phyloP scores from a whole-genome alignment of 1,284 basidiomycete species.

The Takashimella koratensis region DNA sequence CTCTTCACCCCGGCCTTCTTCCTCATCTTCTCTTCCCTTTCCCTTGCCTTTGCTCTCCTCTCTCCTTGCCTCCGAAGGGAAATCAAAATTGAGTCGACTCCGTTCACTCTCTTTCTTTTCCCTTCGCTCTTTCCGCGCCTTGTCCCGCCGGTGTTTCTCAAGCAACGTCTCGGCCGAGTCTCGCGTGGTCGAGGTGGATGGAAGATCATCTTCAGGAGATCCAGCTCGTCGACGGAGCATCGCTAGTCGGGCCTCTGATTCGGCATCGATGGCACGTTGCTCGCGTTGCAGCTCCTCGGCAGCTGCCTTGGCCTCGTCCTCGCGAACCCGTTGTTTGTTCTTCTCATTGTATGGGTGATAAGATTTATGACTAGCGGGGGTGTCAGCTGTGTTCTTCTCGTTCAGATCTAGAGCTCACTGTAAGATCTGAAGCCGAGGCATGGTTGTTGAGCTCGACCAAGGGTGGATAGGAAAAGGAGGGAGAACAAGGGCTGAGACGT shows the following conservation, averaged over 20 bases:
- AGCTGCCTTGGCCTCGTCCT: constrained; percentile 47
- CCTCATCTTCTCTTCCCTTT: constrained; percentile 14
- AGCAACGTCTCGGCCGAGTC: constrained; percentile 19
- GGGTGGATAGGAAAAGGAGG: no score
- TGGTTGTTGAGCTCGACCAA: no score
- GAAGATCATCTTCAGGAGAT: constrained; percentile 28
- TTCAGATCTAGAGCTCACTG: constrained; percentile 29
- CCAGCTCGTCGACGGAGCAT: constrained; percentile 36
- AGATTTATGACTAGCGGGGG: constrained; percentile 46
- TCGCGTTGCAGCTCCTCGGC: constrained; percentile 38
- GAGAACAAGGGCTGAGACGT: no score
- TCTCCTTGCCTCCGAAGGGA: constrained; percentile 31
- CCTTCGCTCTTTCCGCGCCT: constrained; percentile 22
- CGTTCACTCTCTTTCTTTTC: constrained; percentile 8
- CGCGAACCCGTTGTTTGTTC: constrained; percentile 50
- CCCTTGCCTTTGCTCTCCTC: constrained; percentile 9
- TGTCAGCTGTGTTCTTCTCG: neutral
- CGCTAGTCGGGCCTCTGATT: constrained; percentile 35
- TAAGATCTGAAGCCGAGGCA: constrained; percentile 48
- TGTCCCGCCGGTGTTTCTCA: constrained; percentile 30
- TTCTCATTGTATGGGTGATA: constrained; percentile 51
- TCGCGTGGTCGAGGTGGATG: constrained; percentile 24
- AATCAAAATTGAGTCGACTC: constrained; percentile 43
- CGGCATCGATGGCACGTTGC: constrained; percentile 36
- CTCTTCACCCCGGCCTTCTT: constrained; percentile 15